Base-by-base conservation (phyloP, 495 filamentous ascomycete species). In the Neurospora sp. region DNA sequence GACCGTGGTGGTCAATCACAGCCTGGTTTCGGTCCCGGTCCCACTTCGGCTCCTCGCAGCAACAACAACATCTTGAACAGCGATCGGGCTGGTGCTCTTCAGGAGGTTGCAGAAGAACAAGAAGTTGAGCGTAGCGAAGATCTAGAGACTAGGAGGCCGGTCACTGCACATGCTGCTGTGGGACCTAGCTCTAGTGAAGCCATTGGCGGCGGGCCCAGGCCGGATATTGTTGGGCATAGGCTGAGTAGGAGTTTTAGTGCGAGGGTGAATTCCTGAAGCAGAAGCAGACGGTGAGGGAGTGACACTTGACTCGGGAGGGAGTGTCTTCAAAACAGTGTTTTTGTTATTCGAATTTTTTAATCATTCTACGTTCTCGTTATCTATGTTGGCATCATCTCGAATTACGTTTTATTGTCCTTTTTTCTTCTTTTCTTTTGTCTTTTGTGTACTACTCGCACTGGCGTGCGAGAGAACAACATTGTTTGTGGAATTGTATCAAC, bases 211-310 rank as follows among this genome's bases (percentile, higher is more conserved):
- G 54, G 54, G 54, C 27, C 54, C 14, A 66, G 54, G 54, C 54
- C 54, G 54, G 54, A 66, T 66, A 31, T 66, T 7, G 54, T 66
- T 66, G 54, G 54, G 12, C 54, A 66, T 66, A 35, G 54, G 54
- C 27, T 66, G 11, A 66, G 40, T 14, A 77, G 73, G 27, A 23
- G 77, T 49, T 54, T 70, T 6, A 80, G 72, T 35, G 54, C 54
- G 75, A 76, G 72, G 27, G 27, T 74, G 20, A 80, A 75, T 72
- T 71, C 72, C 39, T 62, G 70, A n/a, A 69, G 69, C 20, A 60
- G 38, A 37, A 69, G 60, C 20, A 27, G 38, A 37, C 75, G 60
- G n/a, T 70, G 69, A 76, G 72, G 20, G 14, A 31, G 49, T 35
- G 69, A 35, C 35, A 5, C 35, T 35, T 35, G 35, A 2, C 35